Evolutionary conservation across 108 stramenopile species (phyloP), one percentile per base, ranked within the genome.

Genomic region (Cylindrotheca closterium): DNA sequence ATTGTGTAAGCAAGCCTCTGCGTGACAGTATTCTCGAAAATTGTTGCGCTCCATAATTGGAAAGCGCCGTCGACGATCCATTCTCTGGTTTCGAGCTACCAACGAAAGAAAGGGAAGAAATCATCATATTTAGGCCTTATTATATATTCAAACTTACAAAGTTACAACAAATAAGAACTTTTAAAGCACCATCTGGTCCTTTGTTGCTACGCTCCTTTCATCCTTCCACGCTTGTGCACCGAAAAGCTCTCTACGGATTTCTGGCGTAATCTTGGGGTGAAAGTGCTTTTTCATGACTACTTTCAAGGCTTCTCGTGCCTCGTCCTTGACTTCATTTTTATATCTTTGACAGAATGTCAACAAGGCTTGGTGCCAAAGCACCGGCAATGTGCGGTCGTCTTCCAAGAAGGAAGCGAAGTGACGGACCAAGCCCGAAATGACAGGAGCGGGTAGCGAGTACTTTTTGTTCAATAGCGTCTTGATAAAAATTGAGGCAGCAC

Each of bases 361-460:
- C 37, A 99, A 61, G 2, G 92, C 78, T 80, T 98, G 97, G 79
- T 99, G 99, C 99, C 99, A 99, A 63, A 99, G 67, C 0, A 98
- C 97, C 17, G 97, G 97, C 23, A 98, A 68, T 30, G 57, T 66
- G 30, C 65, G 66, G n/a, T 63, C 63, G 47, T 80, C 84, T 59
- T 75, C 68, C 25, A 73, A 61, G 71, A 99, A 99, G 45, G 70
- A 59, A 22, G 76, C 77, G 82, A 96, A 99, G 79, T 99, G 96
- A 30, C 73, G 73, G n/a, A 96, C 94, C 58, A 94, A 72, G 62
- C 84, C 86, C 0, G 66, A 62, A 73, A 99, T 88, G 2, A 99
- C 99, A 22, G 94, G 91, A 49, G 87, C 86, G 0, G 99, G 99
- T 12, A 99, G 79, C 3, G 96, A 87, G 69, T 99, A 99, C 74